Evolutionary conservation across 2,329 filamentous ascomycete species (phyloP).

Genomic region (Aspergillus felis): DNA sequence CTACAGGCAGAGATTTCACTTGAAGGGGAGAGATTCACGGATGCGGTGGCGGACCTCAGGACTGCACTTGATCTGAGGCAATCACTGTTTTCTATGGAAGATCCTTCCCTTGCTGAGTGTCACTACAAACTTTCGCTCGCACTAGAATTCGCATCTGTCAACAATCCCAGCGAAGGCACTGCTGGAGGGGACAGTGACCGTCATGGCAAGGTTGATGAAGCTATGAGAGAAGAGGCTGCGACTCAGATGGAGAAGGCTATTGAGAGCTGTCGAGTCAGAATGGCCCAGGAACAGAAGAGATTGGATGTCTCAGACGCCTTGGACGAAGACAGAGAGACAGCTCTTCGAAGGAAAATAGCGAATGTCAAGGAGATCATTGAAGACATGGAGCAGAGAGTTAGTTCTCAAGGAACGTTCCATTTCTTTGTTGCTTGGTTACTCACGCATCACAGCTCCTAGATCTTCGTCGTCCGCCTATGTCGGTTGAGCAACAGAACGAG

Average conservation of each 20-base stretch:
- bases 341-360: conserved; percentile 47
- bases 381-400: conserved; percentile 58
- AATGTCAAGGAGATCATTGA: conserved; percentile 60
- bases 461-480: conserved; percentile 52
- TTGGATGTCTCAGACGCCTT: conserved; percentile 36
- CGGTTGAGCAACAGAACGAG: conserved; percentile 38
- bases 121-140: conserved; percentile 96
- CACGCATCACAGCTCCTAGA: conserved; percentile 46
- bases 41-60: conserved; percentile 80
- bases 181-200: conserved; percentile 37
- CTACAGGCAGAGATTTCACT: conserved; percentile 94
- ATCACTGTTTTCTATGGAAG: conserved; percentile 73
- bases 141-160: conserved; percentile 86
- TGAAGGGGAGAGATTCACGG: conserved; percentile 87
- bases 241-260: conserved; percentile 60
- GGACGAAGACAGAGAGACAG: conserved; percentile 37
- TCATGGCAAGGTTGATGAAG: conserved; percentile 46
- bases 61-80: conserved; percentile 74
- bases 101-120: conserved; percentile 83
- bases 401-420: conserved; percentile 11
- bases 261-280: conserved; percentile 52
- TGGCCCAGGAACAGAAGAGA: conserved; percentile 50
- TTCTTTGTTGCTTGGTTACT: conserved; percentile 1
- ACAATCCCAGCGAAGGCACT: conserved; percentile 33
- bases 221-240: conserved; percentile 55